Percentiles rank a stretch among this genome's conserved stretches.
These are phyloP conservation scores for Suillus bovinus DNA, from an alignment of 768 basidiomycete species.

Conservation along the genomic window DNA sequence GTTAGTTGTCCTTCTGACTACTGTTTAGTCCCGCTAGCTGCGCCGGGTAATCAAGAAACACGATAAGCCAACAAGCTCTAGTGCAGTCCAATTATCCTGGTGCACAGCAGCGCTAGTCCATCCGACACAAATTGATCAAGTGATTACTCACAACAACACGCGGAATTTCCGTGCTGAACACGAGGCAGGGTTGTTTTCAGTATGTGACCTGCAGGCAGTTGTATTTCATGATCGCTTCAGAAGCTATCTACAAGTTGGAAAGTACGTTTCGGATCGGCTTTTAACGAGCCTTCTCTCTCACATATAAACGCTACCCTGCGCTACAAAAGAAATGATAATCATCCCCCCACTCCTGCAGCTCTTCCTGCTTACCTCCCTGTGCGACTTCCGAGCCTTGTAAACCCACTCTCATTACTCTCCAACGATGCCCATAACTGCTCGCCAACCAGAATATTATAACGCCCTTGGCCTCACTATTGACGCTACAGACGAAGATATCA, in stretches of 20 bases:
- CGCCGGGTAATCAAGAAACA: neutral
- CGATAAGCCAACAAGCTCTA: neutral
- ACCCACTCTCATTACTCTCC: constrained; percentile 16
- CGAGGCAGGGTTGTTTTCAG: constrained; percentile 26
- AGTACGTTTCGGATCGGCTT: constrained; percentile 21
- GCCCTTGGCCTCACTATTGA: constrained; percentile 46
- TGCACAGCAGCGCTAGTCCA: neutral
- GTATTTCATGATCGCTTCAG: constrained; percentile 22
- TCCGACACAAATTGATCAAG: constrained; percentile 4
- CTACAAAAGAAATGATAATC: constrained; percentile 14
- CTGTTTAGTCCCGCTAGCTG: neutral
- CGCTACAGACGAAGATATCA: constrained; percentile 54
- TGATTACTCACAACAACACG: constrained; percentile 33
- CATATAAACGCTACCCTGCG: constrained; percentile 26
- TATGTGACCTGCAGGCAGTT: constrained; percentile 18
- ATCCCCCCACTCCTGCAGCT: constrained; percentile 15
- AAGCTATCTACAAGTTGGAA: constrained; percentile 20
- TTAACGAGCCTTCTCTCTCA: constrained; percentile 23
- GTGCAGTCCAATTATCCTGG: neutral
- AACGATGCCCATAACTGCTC: constrained; percentile 26
- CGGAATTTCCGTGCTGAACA: constrained; percentile 32
- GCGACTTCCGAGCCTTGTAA: constrained; percentile 9
- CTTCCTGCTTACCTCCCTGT: constrained; percentile 13
- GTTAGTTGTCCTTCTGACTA: constrained; percentile 4
- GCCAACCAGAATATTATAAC: constrained; percentile 35